Evolutionary conservation across 495 filamentous ascomycete species (phyloP), one percentile per base, ranked within the genome.

Genomic region (Neurospora sp.): DNA sequence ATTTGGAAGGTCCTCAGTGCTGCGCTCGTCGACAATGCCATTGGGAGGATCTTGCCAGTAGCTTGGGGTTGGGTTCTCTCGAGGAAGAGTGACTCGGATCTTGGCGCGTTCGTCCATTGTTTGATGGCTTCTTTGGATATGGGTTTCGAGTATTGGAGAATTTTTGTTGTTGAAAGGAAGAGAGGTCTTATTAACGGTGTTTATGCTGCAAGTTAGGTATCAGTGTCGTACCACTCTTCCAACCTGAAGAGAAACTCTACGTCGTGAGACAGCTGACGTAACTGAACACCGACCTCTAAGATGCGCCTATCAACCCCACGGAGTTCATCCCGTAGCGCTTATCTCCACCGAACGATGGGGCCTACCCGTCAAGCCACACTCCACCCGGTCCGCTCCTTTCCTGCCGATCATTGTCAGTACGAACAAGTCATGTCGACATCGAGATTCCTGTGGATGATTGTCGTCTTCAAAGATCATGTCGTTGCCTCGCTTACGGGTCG

Each of bases 31-130:
- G 24, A 89, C 84, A 24, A 93, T 82, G 17, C 81, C 78, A 72
- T 88, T 85, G 8, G 88, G 88, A 21, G 89, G 86, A 71, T 86
- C 82, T 81, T 93, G 92, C 92, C 92, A 94, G 83, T 91, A 93
- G 45, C 89, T 89, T 28, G 80, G 73, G 2, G 90, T 92, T 31
- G 92, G 92, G 77, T 88, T 87, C 5, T 83, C 78, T 39, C 77
- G 79, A 6, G 90, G 89, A 15, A 89, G 81, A 40, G 83, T 79
- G 11, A 87, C 84, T 45, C 82, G 85, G 70, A 86, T 81, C 5
- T 74, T 76, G 54, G 83, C 83, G 40, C 84, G 81, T 40, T 82
- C 71, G 39, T 87, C 84, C 86, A 87, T 87, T 15, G 3, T 73
- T 66, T 31, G 28, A 17, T 62, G 24, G 11, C 24, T 1, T 48